Evolutionary conservation across 192 early-diverging fungal genomes (phyloP), one percentile per base, ranked within the genome.

Genomic region (Kickxella alabastrina): DNA sequence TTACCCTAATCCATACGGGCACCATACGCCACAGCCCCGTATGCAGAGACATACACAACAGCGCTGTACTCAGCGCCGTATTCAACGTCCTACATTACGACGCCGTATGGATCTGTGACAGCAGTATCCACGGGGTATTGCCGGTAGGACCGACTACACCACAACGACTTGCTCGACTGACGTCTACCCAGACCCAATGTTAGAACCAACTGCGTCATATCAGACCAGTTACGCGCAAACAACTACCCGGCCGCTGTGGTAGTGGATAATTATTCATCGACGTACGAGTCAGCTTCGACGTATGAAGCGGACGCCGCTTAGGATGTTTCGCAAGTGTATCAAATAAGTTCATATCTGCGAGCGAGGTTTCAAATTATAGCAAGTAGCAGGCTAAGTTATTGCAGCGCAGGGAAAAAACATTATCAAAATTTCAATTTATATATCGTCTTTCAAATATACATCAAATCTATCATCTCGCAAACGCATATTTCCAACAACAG

Each of bases 121-220:
- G n/a, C n/a, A n/a, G n/a, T n/a, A n/a, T n/a, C n/a, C n/a, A n/a
- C n/a, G n/a, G n/a, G n/a, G n/a, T n/a, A n/a, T n/a, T n/a, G n/a
- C n/a, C n/a, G n/a, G n/a, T n/a, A n/a, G n/a, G n/a, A n/a, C n/a
- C n/a, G n/a, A n/a, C n/a, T n/a, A n/a, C n/a, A n/a, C n/a, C n/a
- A n/a, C n/a, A n/a, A n/a, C n/a, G n/a, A n/a, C n/a, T n/a, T n/a
- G n/a, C n/a, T n/a, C n/a, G n/a, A n/a, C n/a, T n/a, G n/a, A n/a
- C n/a, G n/a, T n/a, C n/a, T n/a, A n/a, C n/a, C n/a, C n/a, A n/a
- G n/a, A n/a, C n/a, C 44, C 44, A 13, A 5, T 14, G 25, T 24
- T 24, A 7, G 27, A 25, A 18, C 44, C 44, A 46, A 46, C 44
- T 14, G 28, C 14, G 44, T 46, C 44, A 28, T 46, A 46, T 46